phyloP scores from a whole-genome alignment of 169 alveolate genomes.

The Besnoitia besnoiti region DNA sequence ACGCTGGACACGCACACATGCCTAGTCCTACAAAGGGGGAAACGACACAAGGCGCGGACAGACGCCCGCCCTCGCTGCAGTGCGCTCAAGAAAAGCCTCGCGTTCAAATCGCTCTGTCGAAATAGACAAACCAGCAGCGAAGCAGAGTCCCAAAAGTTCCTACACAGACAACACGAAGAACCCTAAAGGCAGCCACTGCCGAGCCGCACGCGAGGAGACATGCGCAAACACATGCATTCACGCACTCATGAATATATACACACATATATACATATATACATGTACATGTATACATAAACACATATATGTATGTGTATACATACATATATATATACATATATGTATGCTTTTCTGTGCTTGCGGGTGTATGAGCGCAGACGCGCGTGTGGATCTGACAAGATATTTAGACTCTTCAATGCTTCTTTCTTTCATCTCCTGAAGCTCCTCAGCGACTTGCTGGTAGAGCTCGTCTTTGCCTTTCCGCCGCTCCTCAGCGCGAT shows the following conservation, averaged over 20 bases:
- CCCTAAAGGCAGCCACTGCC: too few relatives aligned
- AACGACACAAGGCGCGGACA: too few relatives aligned
- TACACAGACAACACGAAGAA: too few relatives aligned
- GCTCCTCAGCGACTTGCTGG: conserved; percentile 73
- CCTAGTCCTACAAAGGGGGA: too few relatives aligned
- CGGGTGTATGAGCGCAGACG: background rate
- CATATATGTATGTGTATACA: background rate
- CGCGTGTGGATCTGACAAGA: conserved; percentile 52
- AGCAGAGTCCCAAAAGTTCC: too few relatives aligned
- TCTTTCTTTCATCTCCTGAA: conserved; percentile 66
- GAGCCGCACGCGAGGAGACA: too few relatives aligned
- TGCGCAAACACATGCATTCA: background rate
- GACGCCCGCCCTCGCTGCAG: too few relatives aligned
- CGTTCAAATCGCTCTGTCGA: too few relatives aligned
- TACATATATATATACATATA: background rate
- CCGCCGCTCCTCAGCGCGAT: conserved; percentile 69
- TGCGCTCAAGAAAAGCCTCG: too few relatives aligned
- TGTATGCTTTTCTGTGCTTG: background rate
- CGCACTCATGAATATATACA: background rate
- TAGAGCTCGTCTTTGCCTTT: conserved; percentile 59
- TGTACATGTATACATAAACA: background rate
- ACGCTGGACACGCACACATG: background rate
- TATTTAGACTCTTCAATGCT: conserved; percentile 74
- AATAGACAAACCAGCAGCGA: too few relatives aligned
- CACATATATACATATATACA: background rate